A percentile compares a stretch with the other conserved stretches of the same genome.
phyloP scores from a whole-genome alignment of 1,284 basidiomycete genomes.

The Boletus mariae region DNA sequence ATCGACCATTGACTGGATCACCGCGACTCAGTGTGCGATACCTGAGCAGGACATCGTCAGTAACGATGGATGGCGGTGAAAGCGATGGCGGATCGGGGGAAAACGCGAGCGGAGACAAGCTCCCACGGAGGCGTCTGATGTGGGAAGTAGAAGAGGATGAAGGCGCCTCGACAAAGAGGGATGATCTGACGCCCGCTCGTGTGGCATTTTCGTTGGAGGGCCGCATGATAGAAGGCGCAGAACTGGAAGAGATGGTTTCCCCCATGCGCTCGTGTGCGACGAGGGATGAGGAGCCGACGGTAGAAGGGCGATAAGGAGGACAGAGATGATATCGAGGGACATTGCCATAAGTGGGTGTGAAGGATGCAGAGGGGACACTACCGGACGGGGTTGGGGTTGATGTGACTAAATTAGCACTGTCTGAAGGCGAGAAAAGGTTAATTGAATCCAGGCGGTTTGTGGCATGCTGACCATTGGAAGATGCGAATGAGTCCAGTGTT shows the following conservation, averaged over 20 bases:
- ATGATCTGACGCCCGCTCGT: constrained; percentile 9
- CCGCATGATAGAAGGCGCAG: constrained; percentile 19
- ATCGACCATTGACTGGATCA: constrained; percentile 2
- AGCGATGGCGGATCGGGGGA: constrained; percentile 15
- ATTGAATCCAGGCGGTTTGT: constrained; percentile 4
- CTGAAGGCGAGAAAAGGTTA: constrained; percentile 14
- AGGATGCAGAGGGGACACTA: constrained; percentile 10
- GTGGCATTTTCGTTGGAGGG: constrained; percentile 15
- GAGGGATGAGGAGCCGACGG: constrained; percentile 15
- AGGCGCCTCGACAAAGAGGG: constrained; percentile 9
- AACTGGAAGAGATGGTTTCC: constrained; percentile 6
- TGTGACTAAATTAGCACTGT: constrained; percentile 4
- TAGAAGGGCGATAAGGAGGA: constrained; percentile 24
- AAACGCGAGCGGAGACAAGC: constrained; percentile 26
- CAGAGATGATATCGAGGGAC: constrained; percentile 17
- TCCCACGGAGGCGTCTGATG: constrained; percentile 19
- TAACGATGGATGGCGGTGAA: constrained; percentile 9
- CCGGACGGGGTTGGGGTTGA: constrained; percentile 15
- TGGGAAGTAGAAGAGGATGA: constrained; percentile 7
- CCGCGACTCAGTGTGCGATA: constrained; percentile 9
- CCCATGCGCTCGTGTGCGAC: constrained; percentile 14
- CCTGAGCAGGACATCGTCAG: constrained; percentile 18
- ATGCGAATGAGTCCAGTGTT: constrained; percentile 16
- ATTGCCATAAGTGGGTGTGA: constrained; percentile 24
- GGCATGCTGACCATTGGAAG: constrained; percentile 22